These are phyloP conservation scores for Auricularia heimuer DNA, from an alignment of 768 basidiomycete species.

Conservation along the genomic window DNA sequence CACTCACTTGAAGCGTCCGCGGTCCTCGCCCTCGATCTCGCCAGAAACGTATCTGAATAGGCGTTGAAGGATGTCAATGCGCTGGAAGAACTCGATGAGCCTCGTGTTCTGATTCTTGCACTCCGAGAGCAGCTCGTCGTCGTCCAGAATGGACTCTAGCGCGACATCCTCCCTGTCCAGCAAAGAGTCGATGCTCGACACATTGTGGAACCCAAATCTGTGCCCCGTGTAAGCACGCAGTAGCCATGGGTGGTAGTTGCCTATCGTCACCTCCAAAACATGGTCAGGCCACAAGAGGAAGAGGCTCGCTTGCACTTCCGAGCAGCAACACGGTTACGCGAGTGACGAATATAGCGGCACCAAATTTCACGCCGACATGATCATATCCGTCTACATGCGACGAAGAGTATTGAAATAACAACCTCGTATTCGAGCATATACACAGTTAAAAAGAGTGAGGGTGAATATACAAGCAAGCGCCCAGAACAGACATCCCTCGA, in stretches of 20 bases:
- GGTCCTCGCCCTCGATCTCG: conserved; percentile 72
- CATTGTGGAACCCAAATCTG: conserved; percentile 88
- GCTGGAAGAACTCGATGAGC: conserved; percentile 78
- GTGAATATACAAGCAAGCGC: background rate
- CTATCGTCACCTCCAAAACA: conserved; percentile 6
- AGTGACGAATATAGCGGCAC: background rate
- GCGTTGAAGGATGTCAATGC: conserved; percentile 69
- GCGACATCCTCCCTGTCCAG: conserved; percentile 84
- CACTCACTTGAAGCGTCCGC: conserved; percentile 72
- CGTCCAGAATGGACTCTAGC: conserved; percentile 85
- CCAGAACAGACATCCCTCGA: background rate
- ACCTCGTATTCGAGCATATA: background rate
- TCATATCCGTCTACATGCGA: too few relatives aligned
- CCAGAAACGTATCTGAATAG: conserved; percentile 80
- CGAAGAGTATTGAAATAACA: too few relatives aligned
- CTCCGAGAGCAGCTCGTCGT: conserved; percentile 89
- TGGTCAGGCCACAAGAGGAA: background rate
- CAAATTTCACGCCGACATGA: background rate
- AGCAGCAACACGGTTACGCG: background rate
- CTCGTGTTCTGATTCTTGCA: conserved; percentile 90
- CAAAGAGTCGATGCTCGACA: conserved; percentile 79
- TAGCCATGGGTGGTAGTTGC: conserved; percentile 10
- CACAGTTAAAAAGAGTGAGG: background rate
- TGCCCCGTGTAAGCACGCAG: conserved; percentile 1
- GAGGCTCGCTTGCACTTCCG: background rate